phyloP scores from a whole-genome alignment of 768 basidiomycete species.

The Sarcodon aspratus region DNA sequence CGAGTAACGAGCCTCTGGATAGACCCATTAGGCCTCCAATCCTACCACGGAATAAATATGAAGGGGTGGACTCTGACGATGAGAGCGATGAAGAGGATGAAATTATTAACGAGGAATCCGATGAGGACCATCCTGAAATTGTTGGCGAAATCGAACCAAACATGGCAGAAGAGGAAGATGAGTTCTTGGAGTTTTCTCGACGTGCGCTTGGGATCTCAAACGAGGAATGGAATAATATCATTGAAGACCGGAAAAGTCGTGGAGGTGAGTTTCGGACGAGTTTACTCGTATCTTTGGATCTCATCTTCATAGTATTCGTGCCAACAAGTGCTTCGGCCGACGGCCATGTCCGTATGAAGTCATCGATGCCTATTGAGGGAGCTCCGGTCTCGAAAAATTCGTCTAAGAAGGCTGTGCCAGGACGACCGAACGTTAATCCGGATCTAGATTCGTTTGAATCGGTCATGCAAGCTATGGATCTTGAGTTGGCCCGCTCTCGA shows the following conservation, averaged over 20 bases:
- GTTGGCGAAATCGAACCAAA: slow-evolving; percentile 81
- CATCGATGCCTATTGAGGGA: not conserved
- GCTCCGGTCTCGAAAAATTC: not conserved
- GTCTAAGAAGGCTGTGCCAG: slow-evolving; percentile 14
- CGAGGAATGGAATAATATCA: slow-evolving; percentile 82
- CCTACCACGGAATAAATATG: slow-evolving; percentile 73
- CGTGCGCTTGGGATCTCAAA: slow-evolving; percentile 84
- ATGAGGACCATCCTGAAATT: slow-evolving; percentile 75
- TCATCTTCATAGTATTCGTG: slow-evolving; percentile 38
- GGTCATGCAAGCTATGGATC: slow-evolving; percentile 94
- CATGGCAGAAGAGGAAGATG: slow-evolving; percentile 89
- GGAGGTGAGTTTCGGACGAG: slow-evolving; percentile 45
- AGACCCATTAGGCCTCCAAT: slow-evolving; percentile 65
- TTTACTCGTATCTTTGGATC: not conserved
- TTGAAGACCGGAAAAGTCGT: slow-evolving; percentile 62
- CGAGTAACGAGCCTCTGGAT: slow-evolving; percentile 10
- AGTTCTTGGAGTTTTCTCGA: slow-evolving; percentile 91
- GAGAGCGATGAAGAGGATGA: slow-evolving; percentile 60
- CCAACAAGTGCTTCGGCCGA: slow-evolving; percentile 21
- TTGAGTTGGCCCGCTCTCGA: slow-evolving; percentile 49
- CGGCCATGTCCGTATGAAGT: slow-evolving; percentile 3
- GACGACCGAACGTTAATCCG: slow-evolving; percentile 40
- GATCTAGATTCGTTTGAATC: slow-evolving; percentile 88
- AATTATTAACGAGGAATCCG: slow-evolving; percentile 45
- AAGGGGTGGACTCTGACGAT: slow-evolving; percentile 90